Evolutionary conservation across 108 stramenopile species (phyloP).

Genomic region (Nannochloropsis granulata): DNA sequence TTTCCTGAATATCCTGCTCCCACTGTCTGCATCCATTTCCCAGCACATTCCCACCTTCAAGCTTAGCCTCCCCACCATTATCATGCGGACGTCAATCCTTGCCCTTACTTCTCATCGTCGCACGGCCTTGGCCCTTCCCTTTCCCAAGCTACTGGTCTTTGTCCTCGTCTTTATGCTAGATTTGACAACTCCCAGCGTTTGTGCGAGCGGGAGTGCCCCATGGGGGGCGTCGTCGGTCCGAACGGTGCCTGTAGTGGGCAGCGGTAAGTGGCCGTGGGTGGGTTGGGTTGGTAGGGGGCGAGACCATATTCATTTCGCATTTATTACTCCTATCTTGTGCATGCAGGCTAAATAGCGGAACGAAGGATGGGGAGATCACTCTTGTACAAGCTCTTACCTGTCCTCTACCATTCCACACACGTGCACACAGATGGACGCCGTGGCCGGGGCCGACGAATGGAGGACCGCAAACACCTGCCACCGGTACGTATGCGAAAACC

Average conservation of each 20-base stretch:
- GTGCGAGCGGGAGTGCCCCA: not conserved
- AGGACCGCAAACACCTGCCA: not conserved
- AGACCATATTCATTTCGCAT: too few species aligned
- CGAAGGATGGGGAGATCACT: too few species aligned
- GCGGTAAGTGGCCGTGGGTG: not conserved
- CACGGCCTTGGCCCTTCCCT: not conserved
- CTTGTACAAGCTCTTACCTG: too few species aligned
- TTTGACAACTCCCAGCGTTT: not conserved
- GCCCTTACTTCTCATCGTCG: not conserved
- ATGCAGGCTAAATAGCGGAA: too few species aligned
- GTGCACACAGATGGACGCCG: too few species aligned
- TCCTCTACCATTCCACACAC: too few species aligned
- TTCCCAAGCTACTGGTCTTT: not conserved
- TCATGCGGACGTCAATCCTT: not conserved
- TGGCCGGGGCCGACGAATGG: not conserved
- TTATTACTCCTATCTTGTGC: too few species aligned
- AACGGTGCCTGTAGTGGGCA: not conserved
- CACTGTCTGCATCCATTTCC: too few species aligned
- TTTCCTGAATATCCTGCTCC: too few species aligned
- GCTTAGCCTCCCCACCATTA: too few species aligned
- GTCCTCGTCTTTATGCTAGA: not conserved
- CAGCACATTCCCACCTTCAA: too few species aligned
- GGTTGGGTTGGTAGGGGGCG: too few species aligned
- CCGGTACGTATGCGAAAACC: not conserved
- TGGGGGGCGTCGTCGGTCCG: not conserved